A percentile compares a stretch with the other conserved stretches of the same genome.
Evolutionary conservation across 1,139 yeast species (phyloP).

Genomic region (Zygosaccharomyces pseudobailii): DNA sequence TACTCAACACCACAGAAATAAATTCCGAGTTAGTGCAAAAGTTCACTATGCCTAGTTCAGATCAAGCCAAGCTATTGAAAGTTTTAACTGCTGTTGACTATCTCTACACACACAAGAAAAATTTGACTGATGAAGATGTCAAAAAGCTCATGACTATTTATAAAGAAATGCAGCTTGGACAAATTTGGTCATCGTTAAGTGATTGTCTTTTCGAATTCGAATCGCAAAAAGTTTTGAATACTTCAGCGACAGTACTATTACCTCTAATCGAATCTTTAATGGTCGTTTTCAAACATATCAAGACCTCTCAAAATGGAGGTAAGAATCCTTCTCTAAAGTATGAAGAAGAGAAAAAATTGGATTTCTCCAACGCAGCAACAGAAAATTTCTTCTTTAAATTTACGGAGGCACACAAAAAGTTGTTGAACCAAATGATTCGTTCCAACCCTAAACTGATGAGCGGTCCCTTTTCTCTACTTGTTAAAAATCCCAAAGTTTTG

Average conservation of each 20-base stretch:
- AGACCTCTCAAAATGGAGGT: constrained; percentile 47
- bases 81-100: constrained; percentile 87
- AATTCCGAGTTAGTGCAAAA: constrained; percentile 54
- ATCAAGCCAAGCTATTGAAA: constrained; percentile 80
- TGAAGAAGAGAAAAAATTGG: constrained; percentile 57
- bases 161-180: constrained; percentile 64
- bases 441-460: constrained; percentile 90
- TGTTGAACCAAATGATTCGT: constrained; percentile 88
- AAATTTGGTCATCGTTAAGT: constrained; percentile 84
- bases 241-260: constrained; percentile 74
- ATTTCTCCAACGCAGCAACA: constrained; percentile 69
- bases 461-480: constrained; percentile 91
- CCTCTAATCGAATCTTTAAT: constrained; percentile 89
- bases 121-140: constrained; percentile 26
- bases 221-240: constrained; percentile 42
- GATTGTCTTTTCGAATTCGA: constrained; percentile 55
- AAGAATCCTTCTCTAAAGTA: constrained; percentile 39
- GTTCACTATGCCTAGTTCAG: constrained; percentile 78
- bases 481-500: constrained; percentile 80
- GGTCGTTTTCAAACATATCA: constrained; percentile 92
- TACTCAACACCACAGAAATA: constrained; percentile 41
- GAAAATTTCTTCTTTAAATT: constrained; percentile 79
- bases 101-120: constrained; percentile 44
- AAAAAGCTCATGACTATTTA: constrained; percentile 53
- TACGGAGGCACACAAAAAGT: constrained; percentile 85